Evolutionary conservation across 371 early-diverging fungal genomes (phyloP), one percentile per base, ranked within the genome.

Genomic region (Lichtheimia corymbifera): DNA sequence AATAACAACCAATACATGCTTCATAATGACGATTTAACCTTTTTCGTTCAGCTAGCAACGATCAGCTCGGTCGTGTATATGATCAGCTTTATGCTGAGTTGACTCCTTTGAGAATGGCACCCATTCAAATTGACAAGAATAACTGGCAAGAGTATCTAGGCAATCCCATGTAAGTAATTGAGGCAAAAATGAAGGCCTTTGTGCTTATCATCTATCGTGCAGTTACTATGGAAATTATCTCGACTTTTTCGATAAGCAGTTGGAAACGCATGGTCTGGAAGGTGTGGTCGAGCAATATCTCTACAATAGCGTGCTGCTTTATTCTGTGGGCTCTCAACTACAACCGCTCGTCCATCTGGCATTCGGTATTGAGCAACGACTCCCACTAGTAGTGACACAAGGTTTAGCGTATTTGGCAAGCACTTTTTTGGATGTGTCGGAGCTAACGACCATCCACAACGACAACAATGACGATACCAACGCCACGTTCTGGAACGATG

Each of bases 321-420:
- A 51, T 11, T 77, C 78, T 4, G 54, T 77, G 5, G 73, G 73
- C 2, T 68, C 74, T 17, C 78, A 77, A 47, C 59, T 77, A 2
- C 78, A 77, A 22, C 78, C 78, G 0, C 41, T 77, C 7, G 74
- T 74, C 18, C 74, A 77, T 22, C 58, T 74, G 2, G 65, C 73
- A 6, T 74, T 74, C 68, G 78, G 78, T 20, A 61, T 77, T 43
- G 73, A 77, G 49, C 68, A 71, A 25, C 50, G 64, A 3, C 50
- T 77, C 12, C 64, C 70, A 3, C 53, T 49, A 40, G 62, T 74
- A 2, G 71, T 74, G 7, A 61, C 64, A 15, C 71, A 77, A 60
- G 78, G 69, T 40, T 51, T 77, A 40, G 78, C 78, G 42, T 72
- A 74, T 59, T 59, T 71, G 50, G 69, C 70, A 1, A 56, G 66